phyloP scores from a whole-genome alignment of 805 yeast genomes.

The Kazachstania psychrophila region DNA sequence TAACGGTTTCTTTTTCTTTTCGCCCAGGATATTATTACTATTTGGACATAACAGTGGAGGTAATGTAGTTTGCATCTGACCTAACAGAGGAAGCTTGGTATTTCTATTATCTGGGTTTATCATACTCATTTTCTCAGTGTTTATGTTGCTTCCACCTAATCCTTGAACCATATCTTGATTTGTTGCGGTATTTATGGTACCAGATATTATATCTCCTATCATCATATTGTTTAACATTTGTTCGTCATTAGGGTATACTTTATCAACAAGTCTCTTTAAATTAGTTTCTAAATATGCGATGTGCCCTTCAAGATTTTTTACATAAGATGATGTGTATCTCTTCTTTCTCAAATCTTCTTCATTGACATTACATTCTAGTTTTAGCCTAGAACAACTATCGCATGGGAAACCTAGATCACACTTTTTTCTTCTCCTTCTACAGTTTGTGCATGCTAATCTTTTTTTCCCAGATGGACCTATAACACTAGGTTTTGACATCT shows the following conservation, averaged over 20 bases:
- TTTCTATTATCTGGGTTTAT: background rate
- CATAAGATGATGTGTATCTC: constrained; percentile 42
- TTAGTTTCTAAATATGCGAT: constrained; percentile 24
- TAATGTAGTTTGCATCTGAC: background rate
- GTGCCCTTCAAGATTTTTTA: constrained; percentile 35
- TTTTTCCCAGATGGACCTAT: constrained; percentile 14
- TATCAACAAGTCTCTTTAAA: constrained; percentile 18
- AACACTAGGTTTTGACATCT: too few species aligned
- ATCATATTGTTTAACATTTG: constrained; percentile 13
- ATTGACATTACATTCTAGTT: constrained; percentile 38
- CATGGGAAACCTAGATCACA: constrained; percentile 45
- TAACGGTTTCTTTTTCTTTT: constrained; percentile 15
- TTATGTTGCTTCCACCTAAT: too few species aligned
- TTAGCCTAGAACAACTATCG: constrained; percentile 36
- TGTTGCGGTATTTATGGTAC: too few species aligned
- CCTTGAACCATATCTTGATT: too few species aligned
- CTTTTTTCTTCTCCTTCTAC: constrained; percentile 34
- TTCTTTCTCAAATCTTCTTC: constrained; percentile 43
- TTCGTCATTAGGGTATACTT: constrained; percentile 15
- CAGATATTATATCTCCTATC: constrained; percentile 17
- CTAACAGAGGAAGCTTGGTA: background rate
- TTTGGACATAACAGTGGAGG: constrained; percentile 1
- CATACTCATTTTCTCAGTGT: too few species aligned
- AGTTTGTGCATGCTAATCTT: constrained; percentile 29
- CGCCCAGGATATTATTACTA: background rate